Evolutionary conservation across 2,329 filamentous ascomycete species (phyloP), one percentile per base, ranked within the genome.

Genomic region (Beauveria sp.): DNA sequence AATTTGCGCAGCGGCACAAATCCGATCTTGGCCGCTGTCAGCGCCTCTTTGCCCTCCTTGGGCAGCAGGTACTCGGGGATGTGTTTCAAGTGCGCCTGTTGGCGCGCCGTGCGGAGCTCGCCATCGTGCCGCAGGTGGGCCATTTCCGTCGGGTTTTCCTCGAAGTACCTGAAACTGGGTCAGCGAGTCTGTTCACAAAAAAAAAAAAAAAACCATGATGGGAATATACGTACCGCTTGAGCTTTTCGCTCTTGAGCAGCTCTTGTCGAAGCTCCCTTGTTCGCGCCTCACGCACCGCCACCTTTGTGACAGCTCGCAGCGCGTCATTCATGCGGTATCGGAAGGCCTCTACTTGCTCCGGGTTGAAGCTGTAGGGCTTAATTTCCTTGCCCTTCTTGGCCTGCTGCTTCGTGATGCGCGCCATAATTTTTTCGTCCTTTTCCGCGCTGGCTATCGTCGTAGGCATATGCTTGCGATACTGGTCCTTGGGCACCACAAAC

Each of bases 321-420:
- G 93, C 94, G 72, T 97, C 94, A 58, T 91, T 90, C 84, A 96
- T 91, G 66, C 94, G 88, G 75, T 99, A 99, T 22, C 93, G 84
- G 79, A 99, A 97, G 3, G 90, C 90, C 66, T 97, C 92, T 24
- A 99, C 86, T 70, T 96, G 91, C 71, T 88, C 86, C 88, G 96
- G 96, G 76, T 97, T 92, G 71, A 99, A 97, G 68, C 88, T 86
- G 77, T 96, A 99, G 12, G 92, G 90, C 71, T 94, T 90, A 37
- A 97, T 80, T 70, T 91, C 89, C 66, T 91, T 87, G 63, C 88
- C 90, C 62, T 85, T 84, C 72, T 93, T 92, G 14, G 78, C 78
- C 73, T 97, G 93, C 61, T 90, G 85, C 66, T 87, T 87, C 61
- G 84, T 81, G 66, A 99, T 94, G 72, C 89, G 91, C 26, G 83